Base-by-base conservation (phyloP, 192 early-diverging fungal species). In the Tieghemiomyces parasiticus region DNA sequence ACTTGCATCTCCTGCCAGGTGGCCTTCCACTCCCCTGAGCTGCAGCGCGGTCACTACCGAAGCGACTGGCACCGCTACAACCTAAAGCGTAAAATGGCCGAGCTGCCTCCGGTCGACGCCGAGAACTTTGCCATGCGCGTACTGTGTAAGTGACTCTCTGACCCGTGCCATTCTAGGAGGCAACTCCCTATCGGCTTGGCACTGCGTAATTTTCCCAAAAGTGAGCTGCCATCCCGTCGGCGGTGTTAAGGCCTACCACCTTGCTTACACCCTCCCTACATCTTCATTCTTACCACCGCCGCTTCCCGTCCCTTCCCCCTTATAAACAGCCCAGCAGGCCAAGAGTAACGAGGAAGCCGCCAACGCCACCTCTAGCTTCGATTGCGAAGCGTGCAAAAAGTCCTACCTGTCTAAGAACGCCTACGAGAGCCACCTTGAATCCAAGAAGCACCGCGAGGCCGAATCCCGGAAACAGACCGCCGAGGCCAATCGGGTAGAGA, bases 1-100 rank as follows among this genome's bases (percentile, higher is more conserved):
- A 89, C 89, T 30, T 91, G 89, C 63, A 74, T 91, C 29, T 75
- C 89, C 28, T 99, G 96, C 72, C 90, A 97, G 67, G 88, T 95
- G 20, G 90, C 90, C 9, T 99, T 99, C 72, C 68, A 81, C 63
- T 78, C 87, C 1, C 81, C 91, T 16, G 90, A 95, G 45, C 71
- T 80, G 63, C 96, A 99, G 74, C 74, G 96, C 38, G 80, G 81
- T 32, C 96, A 99, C 72, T 95, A 94, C 69, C 80, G 84, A 28
- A 85, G 87, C 32, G 93, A 99, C 78, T 99, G 96, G 95, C 97
- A 99, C 63, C 78, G 94, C 35, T 99, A 99, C 80, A 99, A 99
- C 69, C 71, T 97, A 29, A 97, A 97, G 77, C 84, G 95, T 62
- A 94, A 96, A 65, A 90, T 97, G 29, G 93, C 86, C 16, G 88